phyloP scores from a whole-genome alignment of 805 yeast species.

The Starmerella stigmatis region DNA sequence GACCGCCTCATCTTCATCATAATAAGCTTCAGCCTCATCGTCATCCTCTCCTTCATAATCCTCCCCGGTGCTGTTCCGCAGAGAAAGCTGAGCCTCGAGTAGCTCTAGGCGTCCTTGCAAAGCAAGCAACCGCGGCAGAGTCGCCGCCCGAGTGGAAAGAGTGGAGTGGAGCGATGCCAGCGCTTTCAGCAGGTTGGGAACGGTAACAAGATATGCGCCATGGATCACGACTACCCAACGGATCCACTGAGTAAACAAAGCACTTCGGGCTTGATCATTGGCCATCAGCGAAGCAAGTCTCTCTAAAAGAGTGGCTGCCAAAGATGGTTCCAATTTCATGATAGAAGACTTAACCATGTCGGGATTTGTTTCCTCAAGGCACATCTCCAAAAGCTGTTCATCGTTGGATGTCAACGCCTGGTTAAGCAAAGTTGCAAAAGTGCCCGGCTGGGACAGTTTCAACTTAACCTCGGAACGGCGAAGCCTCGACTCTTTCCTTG shows the following conservation, averaged over 20 bases:
- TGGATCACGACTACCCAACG: slow-evolving; percentile 67
- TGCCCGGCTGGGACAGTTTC: slow-evolving; percentile 51
- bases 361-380: slow-evolving; percentile 47
- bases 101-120: slow-evolving; percentile 79
- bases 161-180: slow-evolving; percentile 49
- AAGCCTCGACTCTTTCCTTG: slow-evolving; percentile 18
- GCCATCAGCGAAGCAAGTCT: slow-evolving; percentile 40
- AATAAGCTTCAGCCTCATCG: slow-evolving; percentile 32
- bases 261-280: slow-evolving; percentile 45
- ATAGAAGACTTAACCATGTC: slow-evolving; percentile 45
- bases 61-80: slow-evolving; percentile 49
- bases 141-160: slow-evolving; percentile 44
- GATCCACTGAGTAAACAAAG: slow-evolving; percentile 53
- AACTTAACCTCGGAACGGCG: slow-evolving; percentile 29
- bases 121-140: slow-evolving; percentile 58
- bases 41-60: slow-evolving; percentile 29
- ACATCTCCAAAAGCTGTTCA: slow-evolving; percentile 73
- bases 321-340: slow-evolving; percentile 40
- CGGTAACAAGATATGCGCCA: slow-evolving; percentile 51
- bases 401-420: slow-evolving; percentile 87
- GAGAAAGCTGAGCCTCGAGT: slow-evolving; percentile 59
- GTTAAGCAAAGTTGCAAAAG: slow-evolving; percentile 70
- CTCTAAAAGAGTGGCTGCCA: slow-evolving; percentile 39
- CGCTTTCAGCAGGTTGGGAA: slow-evolving; percentile 43
- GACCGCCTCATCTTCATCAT: slow-evolving; percentile 31